Conservation (phyloP, 306 rosid genomes). For the Trifolium dubium region DNA sequence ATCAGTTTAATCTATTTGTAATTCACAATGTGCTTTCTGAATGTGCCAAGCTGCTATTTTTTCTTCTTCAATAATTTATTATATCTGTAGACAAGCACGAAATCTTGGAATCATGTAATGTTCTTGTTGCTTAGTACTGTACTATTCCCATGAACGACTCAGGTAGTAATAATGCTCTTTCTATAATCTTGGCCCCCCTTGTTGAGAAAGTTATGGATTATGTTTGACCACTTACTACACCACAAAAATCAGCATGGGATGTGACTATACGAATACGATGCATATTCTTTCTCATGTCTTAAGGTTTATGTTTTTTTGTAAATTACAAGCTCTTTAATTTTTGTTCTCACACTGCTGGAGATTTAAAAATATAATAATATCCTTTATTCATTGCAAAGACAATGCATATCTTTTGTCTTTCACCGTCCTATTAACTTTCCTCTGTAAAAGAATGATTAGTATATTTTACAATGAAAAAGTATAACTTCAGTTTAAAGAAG, state of each 20-base stretch:
- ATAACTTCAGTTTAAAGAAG: not conserved
- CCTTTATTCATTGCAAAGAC: not conserved
- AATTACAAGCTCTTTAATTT: not conserved
- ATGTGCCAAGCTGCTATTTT: conserved; percentile 11
- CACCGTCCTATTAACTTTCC: conserved; percentile 11
- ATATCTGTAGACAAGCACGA: not conserved
- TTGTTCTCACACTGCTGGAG: conserved; percentile 6
- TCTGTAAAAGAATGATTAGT: not conserved
- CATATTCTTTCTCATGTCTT: conserved; percentile 7
- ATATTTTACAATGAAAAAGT: not conserved
- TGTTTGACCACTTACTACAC: not conserved
- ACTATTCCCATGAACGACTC: not conserved
- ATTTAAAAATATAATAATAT: conserved; percentile 1
- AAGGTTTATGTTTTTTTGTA: conserved; percentile 17
- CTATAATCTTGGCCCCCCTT: not conserved
- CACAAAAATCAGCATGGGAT: conserved; percentile 17
- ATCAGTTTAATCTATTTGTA: conserved; percentile 9
- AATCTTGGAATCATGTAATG: not conserved
- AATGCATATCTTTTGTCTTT: not conserved
- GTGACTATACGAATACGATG: not conserved
- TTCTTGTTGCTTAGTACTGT: conserved; percentile 8
- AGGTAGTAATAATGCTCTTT: conserved; percentile 7
- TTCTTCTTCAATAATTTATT: not conserved
- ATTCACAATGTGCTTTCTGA: conserved; percentile 21
- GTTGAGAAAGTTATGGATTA: conserved; percentile 4